Base-by-base conservation (phyloP, 1,139 yeast genomes). In the Nadsonia commutata region DNA sequence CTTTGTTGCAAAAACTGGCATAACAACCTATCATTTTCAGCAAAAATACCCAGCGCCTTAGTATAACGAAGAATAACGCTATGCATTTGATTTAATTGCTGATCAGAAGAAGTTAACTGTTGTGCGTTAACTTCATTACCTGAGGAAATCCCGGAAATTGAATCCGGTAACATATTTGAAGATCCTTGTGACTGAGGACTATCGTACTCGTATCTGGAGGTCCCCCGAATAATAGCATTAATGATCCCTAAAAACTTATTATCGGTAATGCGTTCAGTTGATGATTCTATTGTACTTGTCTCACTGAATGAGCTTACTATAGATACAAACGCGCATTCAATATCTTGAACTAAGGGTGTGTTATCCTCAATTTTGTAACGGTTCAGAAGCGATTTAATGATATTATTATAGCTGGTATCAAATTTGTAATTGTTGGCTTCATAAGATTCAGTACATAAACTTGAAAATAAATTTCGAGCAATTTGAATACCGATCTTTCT, bases 401-500 rank as follows among this genome's bases (percentile, higher is more conserved):
- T 23, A 11, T 21, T 27, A 21, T 21, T 27, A 9, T 21, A 21
- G 9, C 8, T 21, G 23, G 8, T 21, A 21, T 21, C 23, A 21
- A 21, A 21, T 21, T 21, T 21, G 9, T 6, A 21, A 6, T 9
- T 9, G 9, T 21, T 21, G 23, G 23, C 23, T 18, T 20, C 31
- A 6, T 36, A 36, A 31, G 43, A 48, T 6, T 41, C 46, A 8
- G 38, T 31, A 21, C 36, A 38, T 23, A 43, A 31, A 21, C 23
- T 21, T 8, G 27, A 18, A 8, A 51, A 31, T 17, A 52, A 38
- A 37, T 44, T 42, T 18, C 46, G 40, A 5, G 55, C 49, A 20
- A 53, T 41, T 19, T 42, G 46, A 2, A 44, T 47, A 8, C 53
- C 56, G 31, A 49, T 40, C 8, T 40, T 18, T 39, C 49, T 40